Percentiles rank a stretch among this genome's conserved stretches.
Evolutionary conservation across 1,139 yeast species (phyloP).

Genomic region (Schwanniomyces etchellsii): DNA sequence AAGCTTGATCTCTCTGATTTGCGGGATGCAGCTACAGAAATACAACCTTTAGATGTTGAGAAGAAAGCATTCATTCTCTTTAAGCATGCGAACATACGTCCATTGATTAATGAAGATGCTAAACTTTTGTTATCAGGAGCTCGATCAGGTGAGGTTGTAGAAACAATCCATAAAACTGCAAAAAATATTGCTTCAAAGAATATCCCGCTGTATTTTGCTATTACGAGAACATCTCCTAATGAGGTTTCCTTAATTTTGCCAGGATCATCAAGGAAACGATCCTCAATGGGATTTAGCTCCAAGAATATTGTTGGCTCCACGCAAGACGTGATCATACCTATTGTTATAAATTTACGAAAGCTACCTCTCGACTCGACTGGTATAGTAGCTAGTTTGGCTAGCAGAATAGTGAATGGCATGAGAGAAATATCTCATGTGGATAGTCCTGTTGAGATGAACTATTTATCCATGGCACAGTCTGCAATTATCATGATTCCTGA

Average conservation of each 20-base stretch:
- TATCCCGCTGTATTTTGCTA: conserved; percentile 50
- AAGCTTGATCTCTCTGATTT: conserved; percentile 1
- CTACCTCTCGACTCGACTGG: conserved; percentile 62
- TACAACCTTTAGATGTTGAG: conserved; percentile 2
- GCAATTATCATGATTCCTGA: conserved; percentile 58
- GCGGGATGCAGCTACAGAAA: conserved; percentile 1
- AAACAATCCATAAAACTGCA: conserved; percentile 33
- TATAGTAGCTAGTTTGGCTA: conserved; percentile 63
- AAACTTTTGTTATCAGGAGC: conserved; percentile 59
- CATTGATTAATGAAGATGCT: conserved; percentile 34
- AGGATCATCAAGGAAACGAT: conserved; percentile 29
- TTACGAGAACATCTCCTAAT: conserved; percentile 49
- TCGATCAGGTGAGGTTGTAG: conserved; percentile 41
- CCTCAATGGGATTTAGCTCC: conserved; percentile 35
- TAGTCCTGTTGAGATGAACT: conserved; percentile 47
- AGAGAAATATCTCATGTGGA: conserved; percentile 12
- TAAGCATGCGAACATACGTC: conserved; percentile 34
- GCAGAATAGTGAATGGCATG: conserved; percentile 36
- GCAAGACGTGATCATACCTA: conserved; percentile 54
- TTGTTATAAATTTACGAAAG: conserved; percentile 48
- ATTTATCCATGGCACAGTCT: conserved; percentile 57
- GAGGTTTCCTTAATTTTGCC: conserved; percentile 55
- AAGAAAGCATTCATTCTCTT: conserved; percentile 19
- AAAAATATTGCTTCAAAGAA: conserved; percentile 21
- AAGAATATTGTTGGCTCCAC: conserved; percentile 50